Conservation (phyloP, 2,329 filamentous ascomycete species). For the Verticillium klebahnii region DNA sequence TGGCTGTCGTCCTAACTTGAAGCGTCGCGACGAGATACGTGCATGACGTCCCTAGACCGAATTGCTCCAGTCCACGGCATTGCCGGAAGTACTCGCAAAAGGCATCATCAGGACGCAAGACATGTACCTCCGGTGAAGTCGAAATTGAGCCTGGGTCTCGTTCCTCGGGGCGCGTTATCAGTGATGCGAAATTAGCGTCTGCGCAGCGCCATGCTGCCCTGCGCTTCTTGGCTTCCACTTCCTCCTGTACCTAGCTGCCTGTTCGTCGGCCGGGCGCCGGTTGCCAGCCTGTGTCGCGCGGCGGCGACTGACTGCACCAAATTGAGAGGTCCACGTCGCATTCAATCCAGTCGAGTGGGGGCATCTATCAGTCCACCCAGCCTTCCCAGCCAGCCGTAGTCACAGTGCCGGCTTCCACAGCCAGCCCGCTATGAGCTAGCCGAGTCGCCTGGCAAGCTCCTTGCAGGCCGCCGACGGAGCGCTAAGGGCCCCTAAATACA, state of each 20-base stretch:
- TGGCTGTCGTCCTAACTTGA: background rate
- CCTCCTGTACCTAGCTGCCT: background rate
- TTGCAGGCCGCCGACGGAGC: background rate
- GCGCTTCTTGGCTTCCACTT: background rate
- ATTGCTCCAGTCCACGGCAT: background rate
- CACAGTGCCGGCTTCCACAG: background rate
- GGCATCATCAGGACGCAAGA: background rate
- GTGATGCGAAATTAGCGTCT: background rate
- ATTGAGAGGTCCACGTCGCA: background rate
- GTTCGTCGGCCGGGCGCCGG: background rate
- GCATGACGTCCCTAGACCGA: background rate
- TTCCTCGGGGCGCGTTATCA: background rate
- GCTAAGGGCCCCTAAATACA: background rate
- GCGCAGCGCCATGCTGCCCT: background rate
- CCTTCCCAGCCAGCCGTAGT: background rate
- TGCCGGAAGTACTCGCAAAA: background rate
- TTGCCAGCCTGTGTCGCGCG: constrained; percentile 6
- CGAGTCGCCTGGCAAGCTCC: background rate
- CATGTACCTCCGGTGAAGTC: background rate
- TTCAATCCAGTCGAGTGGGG: background rate
- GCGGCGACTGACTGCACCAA: background rate
- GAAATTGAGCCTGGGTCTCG: background rate
- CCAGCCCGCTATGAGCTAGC: background rate
- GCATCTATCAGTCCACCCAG: background rate
- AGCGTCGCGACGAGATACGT: background rate